phyloP scores from a whole-genome alignment of 257 asterid species.

The Plantago elongata region DNA sequence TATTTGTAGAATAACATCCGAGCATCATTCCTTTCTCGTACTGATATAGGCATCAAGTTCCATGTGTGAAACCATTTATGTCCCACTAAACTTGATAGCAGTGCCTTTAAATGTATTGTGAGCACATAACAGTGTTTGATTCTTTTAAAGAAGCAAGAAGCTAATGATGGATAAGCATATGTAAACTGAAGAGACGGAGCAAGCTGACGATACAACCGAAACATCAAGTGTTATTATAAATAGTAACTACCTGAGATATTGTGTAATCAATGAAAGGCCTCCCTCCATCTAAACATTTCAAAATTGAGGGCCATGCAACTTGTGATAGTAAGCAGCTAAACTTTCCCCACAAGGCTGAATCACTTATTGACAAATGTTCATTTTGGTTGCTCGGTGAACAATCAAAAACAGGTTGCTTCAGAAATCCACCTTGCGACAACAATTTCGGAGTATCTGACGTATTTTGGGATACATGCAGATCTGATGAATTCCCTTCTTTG shows the following conservation, averaged over 20 bases:
- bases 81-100: conserved; percentile 18
- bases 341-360: conserved; percentile 52
- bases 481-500: conserved; percentile 65
- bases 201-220: conserved; percentile 6
- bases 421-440: conserved; percentile 78
- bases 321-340: conserved; percentile 66
- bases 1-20: conserved; percentile 17
- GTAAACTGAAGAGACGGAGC: neutral
- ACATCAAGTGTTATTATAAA: conserved; percentile 6
- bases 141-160: conserved; percentile 13
- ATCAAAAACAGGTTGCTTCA: conserved; percentile 53
- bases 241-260: conserved; percentile 64
- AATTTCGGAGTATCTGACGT: conserved; percentile 34
- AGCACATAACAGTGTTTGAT: neutral
- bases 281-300: conserved; percentile 82
- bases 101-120: conserved; percentile 1
- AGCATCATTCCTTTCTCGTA: conserved; percentile 10
- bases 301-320: conserved; percentile 65
- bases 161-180: conserved; percentile 1
- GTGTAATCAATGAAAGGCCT: conserved; percentile 61
- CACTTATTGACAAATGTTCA: conserved; percentile 31
- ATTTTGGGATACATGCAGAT: conserved; percentile 25
- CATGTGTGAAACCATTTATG: conserved; percentile 4
- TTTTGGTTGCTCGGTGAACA: conserved; percentile 33
- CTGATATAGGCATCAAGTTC: conserved; percentile 11